Evolutionary conservation across 176 grass and related monocot genomes (phyloP), one percentile per base, ranked within the genome.

Genomic region (Aegilops bicornis): DNA sequence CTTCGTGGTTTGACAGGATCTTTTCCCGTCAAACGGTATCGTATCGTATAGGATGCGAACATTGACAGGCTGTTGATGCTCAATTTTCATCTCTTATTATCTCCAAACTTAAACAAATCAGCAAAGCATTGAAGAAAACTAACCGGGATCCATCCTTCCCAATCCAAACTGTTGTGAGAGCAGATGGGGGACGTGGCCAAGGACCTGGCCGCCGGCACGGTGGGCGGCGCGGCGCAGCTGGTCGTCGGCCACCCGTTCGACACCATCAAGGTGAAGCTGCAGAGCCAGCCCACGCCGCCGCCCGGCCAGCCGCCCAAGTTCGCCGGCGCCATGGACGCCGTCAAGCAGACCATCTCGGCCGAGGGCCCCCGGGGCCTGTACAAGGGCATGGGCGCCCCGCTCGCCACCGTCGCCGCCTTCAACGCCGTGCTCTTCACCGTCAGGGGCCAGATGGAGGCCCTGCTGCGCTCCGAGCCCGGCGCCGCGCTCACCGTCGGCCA

Each of bases 211-310:
- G 89, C 93, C 63, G 95, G 93, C 65, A 95, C 95, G 35, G 87
- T 98, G 35, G 92, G 95, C 8, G 92, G 95, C 52, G 91, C 89
- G 23, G 95, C 91, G 12, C 91, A 93, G 88, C 84, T 97, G 29
- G 78, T 97, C 14, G 92, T 93, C 4, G 92, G 95, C 72, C 92
- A 97, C 86, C 95, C 95, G 29, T 97, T 97, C 75, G 95, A 97
- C 82, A 95, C 95, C 48, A 93, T 95, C 86, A 93, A 95, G 87
- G 92, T 97, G 37, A 97, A 97, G 91, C 95, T 97, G 31, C 92
- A 95, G 83, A 95, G 92, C 81, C 95, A 97, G 72, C 89, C 95
- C 1, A 85, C 86, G 14, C 93, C 93, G 14, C 74, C 80, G 9
- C 91, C 91, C 1, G 93, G 93, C 50, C 93, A 87, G 84, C 85